Evolutionary conservation across 495 filamentous ascomycete species (phyloP), one percentile per base, ranked within the genome.

Genomic region (Penicillium salamii): DNA sequence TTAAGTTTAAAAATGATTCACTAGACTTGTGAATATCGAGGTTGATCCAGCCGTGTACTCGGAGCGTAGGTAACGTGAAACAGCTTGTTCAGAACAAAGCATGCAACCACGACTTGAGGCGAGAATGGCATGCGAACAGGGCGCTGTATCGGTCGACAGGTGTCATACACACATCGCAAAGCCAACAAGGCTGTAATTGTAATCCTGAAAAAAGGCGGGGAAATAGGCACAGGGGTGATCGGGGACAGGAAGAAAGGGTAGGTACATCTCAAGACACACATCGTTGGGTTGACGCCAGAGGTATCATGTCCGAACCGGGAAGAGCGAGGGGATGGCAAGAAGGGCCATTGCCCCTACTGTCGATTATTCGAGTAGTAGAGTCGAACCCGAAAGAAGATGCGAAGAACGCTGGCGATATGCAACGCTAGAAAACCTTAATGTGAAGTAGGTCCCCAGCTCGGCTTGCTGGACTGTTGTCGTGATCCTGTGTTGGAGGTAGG

Each of bases 401-500:
- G 9, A 14, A 38, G 19, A 38, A 38, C 19, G 35, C 29, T 32
- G 12, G 29, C 29, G 11, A 32, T 32, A 32, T 32, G 36, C 36
- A 39, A 39, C 0, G 18, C 36, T 39, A 18, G 21, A n/a, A 11
- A 12, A 11, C 3, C 18, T 11, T 39, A 39, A 18, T 39, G 18
- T 7, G 36, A 2, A 32, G 29, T 32, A 11, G 17, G 36, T 6
- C 36, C 20, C 36, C 36, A 39, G 17, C 18, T 21, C 18, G 29
- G 3, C 12, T 32, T 32, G 29, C 11, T 32, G 12, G 29, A 32
- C 29, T 21, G 36, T 9, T 39, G 20, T 21, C 36, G 36, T 39
- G 36, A 23, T n/a, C 36, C 36, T 21, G 18, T 12, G 31, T 69
- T 62, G 13, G 68, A 57, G 7, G 52, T 37, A n/a, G 58, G 28